Evolutionary conservation across 129 eudicot species (phyloP).

Genomic region (Pulicaria dysenterica): DNA sequence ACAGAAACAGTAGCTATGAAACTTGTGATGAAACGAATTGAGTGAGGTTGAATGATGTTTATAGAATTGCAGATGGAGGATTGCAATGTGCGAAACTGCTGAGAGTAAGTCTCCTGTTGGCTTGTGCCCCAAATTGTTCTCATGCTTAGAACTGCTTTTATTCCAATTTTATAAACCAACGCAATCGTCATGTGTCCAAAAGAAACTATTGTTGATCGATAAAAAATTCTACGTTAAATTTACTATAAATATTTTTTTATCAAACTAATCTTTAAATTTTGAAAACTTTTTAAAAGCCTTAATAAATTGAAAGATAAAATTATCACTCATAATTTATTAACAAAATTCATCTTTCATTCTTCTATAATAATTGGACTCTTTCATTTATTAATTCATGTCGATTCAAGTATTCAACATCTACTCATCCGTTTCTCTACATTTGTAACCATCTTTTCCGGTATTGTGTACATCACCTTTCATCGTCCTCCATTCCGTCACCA

Average conservation of each 20-base stretch:
- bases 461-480: no score
- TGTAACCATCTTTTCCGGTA: no score
- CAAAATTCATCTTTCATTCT: no score
- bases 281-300: no score
- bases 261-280: neutral
- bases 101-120: constrained; percentile 33
- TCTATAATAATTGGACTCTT: no score
- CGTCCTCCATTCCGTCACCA: no score
- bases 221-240: neutral
- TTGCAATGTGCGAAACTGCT: constrained; percentile 36
- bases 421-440: no score
- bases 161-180: constrained; percentile 31
- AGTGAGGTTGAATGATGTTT: constrained; percentile 11
- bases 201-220: neutral
- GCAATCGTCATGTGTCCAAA: constrained; percentile 23
- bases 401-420: no score
- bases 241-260: neutral
- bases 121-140: constrained; percentile 29
- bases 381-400: no score
- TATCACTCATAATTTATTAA: no score
- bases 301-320: no score
- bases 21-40: neutral
- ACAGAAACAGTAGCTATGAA: neutral
- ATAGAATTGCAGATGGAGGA: constrained; percentile 19
- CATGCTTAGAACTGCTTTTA: constrained; percentile 4